Base-by-base conservation (phyloP, 2,329 filamentous ascomycete genomes). In the Chaetomium strumarium region DNA sequence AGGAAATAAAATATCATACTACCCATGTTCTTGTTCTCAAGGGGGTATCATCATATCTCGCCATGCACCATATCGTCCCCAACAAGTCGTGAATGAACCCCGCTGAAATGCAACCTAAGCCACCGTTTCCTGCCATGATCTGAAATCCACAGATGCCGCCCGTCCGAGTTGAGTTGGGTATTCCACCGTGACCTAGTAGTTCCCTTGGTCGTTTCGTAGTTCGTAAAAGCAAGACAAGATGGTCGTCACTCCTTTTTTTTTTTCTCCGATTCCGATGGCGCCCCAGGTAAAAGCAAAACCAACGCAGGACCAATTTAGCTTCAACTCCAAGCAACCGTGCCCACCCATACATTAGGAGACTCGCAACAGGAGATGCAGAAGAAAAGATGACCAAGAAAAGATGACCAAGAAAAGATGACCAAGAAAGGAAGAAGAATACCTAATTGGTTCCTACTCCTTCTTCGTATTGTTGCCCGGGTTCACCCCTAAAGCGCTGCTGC, bases 221-320 rank as follows among this genome's bases (percentile, higher is more conserved):
- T 42, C 43, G 30, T 36, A 50, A 46, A 51, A 39, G 36, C 46
- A 47, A 44, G 38, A 53, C 31, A 37, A n/a, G 30, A 52, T 7
- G 24, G 46, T 44, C 42, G 37, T 53, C 50, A 57, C 52, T 55
- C 55, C 52, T 37, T 54, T 44, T 34, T n/a, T n/a, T n/a, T n/a
- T n/a, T n/a, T n/a, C n/a, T n/a, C n/a, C 56, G 24, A 51, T 55
- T 51, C 45, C 39, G 45, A 11, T 38, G n/a, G 20, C 43, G 14
- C 36, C 17, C n/a, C 43, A 14, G 14, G 11, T n/a, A 38, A 16
- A 34, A 45, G 34, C 3, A 47, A 40, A 5, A 41, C 12, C 33
- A 19, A 7, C 46, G 52, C 43, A 10, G 43, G 46, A 30, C 36
- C 52, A 4, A 34, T 40, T 40, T 54, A 51, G 50, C 33, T 19